Evolutionary conservation across 2,329 filamentous ascomycete species (phyloP).

Genomic region (Pestalotiopsis fici): DNA sequence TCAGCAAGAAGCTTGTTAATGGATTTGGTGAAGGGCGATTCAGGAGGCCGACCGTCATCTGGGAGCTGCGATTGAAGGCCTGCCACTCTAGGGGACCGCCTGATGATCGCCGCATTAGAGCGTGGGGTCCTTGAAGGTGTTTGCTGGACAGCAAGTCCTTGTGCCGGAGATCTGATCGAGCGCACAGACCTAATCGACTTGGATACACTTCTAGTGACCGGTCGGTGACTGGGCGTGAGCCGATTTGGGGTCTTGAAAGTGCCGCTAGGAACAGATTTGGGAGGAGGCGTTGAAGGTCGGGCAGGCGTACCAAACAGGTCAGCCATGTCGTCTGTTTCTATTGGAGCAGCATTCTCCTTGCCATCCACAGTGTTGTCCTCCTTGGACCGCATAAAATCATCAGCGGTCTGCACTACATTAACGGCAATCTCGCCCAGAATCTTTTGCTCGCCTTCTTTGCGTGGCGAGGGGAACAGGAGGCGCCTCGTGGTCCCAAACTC

Average conservation of each 20-base stretch:
- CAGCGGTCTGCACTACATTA: constrained; percentile 50
- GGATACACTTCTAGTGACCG: constrained; percentile 61
- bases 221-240: constrained; percentile 62
- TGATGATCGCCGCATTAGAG: constrained; percentile 34
- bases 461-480: constrained; percentile 76
- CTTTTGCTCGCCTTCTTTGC: constrained; percentile 64
- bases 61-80: constrained; percentile 7
- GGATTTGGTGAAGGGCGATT: constrained; percentile 27
- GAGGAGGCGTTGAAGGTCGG: constrained; percentile 54
- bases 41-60: constrained; percentile 3
- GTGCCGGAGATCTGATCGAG: constrained; percentile 47
- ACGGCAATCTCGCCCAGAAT: constrained; percentile 59
- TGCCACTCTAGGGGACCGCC: constrained; percentile 43
- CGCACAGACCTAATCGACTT: constrained; percentile 57
- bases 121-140: constrained; percentile 49
- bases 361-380: constrained; percentile 26
- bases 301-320: constrained; percentile 68
- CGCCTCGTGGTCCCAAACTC: constrained; percentile 63
- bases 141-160: constrained; percentile 40
- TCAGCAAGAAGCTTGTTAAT: constrained; percentile 66
- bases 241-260: constrained; percentile 64
- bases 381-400: constrained; percentile 38
- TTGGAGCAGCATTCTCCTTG: constrained; percentile 46
- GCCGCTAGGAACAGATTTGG: constrained; percentile 45
- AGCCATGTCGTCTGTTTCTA: constrained; percentile 38